phyloP scores from a whole-genome alignment of 805 yeast genomes.

The Kurtzmaniella cleridarum region DNA sequence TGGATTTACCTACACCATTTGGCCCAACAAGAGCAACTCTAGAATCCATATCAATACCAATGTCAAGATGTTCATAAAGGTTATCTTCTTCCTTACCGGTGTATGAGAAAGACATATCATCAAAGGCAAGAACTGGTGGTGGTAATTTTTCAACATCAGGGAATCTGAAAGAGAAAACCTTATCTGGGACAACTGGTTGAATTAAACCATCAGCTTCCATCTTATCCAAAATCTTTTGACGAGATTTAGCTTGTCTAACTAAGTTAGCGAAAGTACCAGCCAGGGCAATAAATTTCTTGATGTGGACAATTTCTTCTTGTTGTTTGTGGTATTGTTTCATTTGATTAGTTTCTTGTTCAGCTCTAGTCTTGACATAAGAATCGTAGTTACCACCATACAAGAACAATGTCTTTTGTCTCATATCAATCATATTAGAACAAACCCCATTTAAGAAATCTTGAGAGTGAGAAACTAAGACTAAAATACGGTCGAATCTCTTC shows the following conservation, averaged over 20 bases:
- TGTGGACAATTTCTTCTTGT: conserved; percentile 97
- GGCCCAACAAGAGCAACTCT: conserved; percentile 98
- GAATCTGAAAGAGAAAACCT: conserved; percentile 89
- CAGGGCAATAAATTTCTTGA: conserved; percentile 97
- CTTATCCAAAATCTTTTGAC: conserved; percentile 98
- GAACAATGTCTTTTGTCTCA: conserved; percentile 74
- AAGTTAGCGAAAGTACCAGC: conserved; percentile 99
- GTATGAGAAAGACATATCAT: conserved; percentile 89
- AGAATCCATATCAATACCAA: conserved; percentile 99
- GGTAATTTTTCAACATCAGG: conserved; percentile 95
- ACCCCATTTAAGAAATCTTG: conserved; percentile 99
- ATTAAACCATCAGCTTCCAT: conserved; percentile 99
- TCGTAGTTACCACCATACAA: conserved; percentile 98
- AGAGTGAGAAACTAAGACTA: conserved; percentile 94
- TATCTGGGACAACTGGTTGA: conserved; percentile 88
- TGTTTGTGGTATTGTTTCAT: conserved; percentile 96
- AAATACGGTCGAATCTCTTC: conserved; percentile 87
- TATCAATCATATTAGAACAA: conserved; percentile 95
- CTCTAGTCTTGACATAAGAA: conserved; percentile 89
- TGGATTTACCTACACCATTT: conserved; percentile 98
- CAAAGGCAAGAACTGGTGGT: conserved; percentile 97
- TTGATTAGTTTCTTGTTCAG: conserved; percentile 92
- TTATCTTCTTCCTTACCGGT: conserved; percentile 79
- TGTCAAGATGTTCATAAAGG: conserved; percentile 84
- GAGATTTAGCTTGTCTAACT: conserved; percentile 97